Base-by-base conservation (phyloP, 768 basidiomycete genomes). In the Lactifluus piperatus region DNA sequence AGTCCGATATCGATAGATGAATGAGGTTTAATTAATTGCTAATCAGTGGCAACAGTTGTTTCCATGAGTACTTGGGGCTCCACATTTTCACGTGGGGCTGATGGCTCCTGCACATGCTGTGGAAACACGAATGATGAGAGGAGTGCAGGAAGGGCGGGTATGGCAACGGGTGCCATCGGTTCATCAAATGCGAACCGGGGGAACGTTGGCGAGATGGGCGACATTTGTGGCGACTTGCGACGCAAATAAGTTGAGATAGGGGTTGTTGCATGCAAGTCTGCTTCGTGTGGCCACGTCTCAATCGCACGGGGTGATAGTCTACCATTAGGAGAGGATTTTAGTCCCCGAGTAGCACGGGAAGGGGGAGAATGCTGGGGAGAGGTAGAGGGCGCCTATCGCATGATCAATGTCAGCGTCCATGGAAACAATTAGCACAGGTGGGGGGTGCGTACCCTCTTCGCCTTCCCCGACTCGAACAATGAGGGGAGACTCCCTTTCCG, bases 221-320 rank as follows among this genome's bases (percentile, higher is more conserved):
- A 81, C 16, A 81, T 77, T 58, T 83, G 82, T 29, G 88, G 88
- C 1, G 87, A 88, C 72, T 83, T 87, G 62, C 88, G 83, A 62
- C 89, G 86, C 44, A 87, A 84, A 59, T 86, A 91, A 39, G 81
- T 79, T 27, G 89, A 91, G 55, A 91, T 91, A 54, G 89, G 89
- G 14, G 84, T 88, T 66, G 66, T 69, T 6, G 68, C 71, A 27
- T 68, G 65, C 32, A 61, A 62, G 49, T 71, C 70, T 45, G 63
- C 49, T 22, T 71, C 70, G 14, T 62, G 55, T 66, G 66, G 54
- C 71, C 68, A 56, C 63, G 64, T 56, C 62, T 62, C 66, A 56
- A 51, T 64, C 52, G 58, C 57, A 44, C 67, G 62, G 27, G 65
- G 59, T 16, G 62, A 57, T 29, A 27, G 18, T 27, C 60, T 53